Evolutionary conservation across 345 rosid genomes (phyloP).

Genomic region (Stellera chamaejasme): DNA sequence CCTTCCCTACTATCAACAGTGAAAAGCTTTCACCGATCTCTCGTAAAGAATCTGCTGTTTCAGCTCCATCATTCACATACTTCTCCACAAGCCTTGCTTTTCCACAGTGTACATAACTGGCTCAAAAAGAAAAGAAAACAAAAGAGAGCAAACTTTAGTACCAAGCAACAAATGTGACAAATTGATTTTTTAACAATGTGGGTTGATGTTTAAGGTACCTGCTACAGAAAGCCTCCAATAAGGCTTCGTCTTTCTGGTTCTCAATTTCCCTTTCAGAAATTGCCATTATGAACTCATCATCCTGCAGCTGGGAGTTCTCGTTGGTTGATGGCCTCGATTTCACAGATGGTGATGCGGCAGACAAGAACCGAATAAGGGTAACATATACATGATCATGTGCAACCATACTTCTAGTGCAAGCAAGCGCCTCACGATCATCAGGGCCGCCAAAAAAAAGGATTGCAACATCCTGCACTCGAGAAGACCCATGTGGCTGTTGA

Average conservation of each 20-base stretch:
- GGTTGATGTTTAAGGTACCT: conserved; percentile 23
- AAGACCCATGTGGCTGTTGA: conserved; percentile 46
- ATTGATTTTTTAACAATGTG: not conserved
- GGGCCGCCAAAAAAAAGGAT: conserved; percentile 78
- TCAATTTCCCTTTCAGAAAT: conserved; percentile 29
- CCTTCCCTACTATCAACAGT: conserved; percentile 60
- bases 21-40: conserved; percentile 48
- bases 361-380: conserved; percentile 53
- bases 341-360: conserved; percentile 1
- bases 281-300: conserved; percentile 32
- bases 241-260: conserved; percentile 30
- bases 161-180: not conserved
- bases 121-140: not conserved
- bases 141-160: not conserved
- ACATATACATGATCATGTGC: conserved; percentile 35
- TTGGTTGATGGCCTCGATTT: not conserved
- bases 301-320: conserved; percentile 6
- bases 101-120: conserved; percentile 53
- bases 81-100: conserved; percentile 49
- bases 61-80: conserved; percentile 28
- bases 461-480: conserved; percentile 47
- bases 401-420: conserved; percentile 51
- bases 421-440: conserved; percentile 86
- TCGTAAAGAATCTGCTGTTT: conserved; percentile 38
- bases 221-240: conserved; percentile 46